A percentile compares a stretch with the other conserved stretches of the same genome.
phyloP scores from a whole-genome alignment of 257 asterid genomes.

The Nyctanthes arbortristis region DNA sequence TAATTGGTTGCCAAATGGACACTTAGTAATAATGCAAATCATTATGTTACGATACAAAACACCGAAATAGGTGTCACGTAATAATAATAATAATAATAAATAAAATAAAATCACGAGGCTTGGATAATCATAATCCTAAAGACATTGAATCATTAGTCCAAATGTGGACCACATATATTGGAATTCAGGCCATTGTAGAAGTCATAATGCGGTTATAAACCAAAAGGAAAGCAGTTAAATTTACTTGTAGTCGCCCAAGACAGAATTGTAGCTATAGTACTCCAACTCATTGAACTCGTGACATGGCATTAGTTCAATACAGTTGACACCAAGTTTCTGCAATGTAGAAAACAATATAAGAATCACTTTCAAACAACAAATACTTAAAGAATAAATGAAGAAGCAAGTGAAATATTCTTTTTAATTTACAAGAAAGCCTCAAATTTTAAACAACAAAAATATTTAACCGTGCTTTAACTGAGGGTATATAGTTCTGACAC shows the following conservation, averaged over 20 bases:
- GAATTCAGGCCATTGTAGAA: slow-evolving; percentile 10
- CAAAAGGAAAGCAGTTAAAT: slow-evolving; percentile 24
- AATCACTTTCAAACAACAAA: slow-evolving; percentile 13
- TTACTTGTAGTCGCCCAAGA: slow-evolving; percentile 94
- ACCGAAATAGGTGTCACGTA: not conserved
- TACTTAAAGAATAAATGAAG: slow-evolving; percentile 3
- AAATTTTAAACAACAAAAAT: slow-evolving; percentile 1
- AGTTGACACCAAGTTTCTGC: slow-evolving; percentile 97
- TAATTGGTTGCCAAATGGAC: too few relatives aligned
- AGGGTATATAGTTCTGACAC: too few relatives aligned
- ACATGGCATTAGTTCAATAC: slow-evolving; percentile 99
- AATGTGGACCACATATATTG: slow-evolving; percentile 9
- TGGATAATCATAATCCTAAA: not conserved
- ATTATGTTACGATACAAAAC: slow-evolving; percentile 1
- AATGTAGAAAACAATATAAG: slow-evolving; percentile 24
- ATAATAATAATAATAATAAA: too few relatives aligned
- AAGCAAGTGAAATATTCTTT: slow-evolving; percentile 9
- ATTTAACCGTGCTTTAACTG: too few relatives aligned
- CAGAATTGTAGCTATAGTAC: slow-evolving; percentile 85
- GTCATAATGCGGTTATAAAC: not conserved
- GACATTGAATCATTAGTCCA: not conserved
- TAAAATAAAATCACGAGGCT: not conserved
- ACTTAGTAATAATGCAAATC: not conserved
- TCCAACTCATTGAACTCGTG: slow-evolving; percentile 98
- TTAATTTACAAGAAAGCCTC: slow-evolving; percentile 11